Base-by-base conservation (phyloP, 371 early-diverging fungal genomes). In the Mortierella sp. region DNA sequence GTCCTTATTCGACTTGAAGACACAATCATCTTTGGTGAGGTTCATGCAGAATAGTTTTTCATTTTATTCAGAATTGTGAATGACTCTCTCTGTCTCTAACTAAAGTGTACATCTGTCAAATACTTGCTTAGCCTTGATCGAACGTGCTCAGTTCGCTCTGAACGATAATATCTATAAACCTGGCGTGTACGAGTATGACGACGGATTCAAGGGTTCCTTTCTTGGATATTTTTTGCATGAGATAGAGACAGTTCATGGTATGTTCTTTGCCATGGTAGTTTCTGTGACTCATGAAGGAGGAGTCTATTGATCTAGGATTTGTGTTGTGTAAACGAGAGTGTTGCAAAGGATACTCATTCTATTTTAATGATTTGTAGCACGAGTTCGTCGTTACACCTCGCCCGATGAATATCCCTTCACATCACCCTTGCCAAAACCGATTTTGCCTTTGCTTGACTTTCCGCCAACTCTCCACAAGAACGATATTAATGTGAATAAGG, bases 401-500 rank as follows among this genome's bases (percentile, higher is more conserved):
- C 98, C 98, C 15, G 99, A 98, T 85, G 98, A 98, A 74, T 97
- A 97, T 83, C 97, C 99, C 0, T 98, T 98, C 80, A 94, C 95
- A 8, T 69, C 74, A 32, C 88, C 90, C 22, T 88, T 97, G 5
- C 97, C 97, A 10, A 88, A 89, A 2, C 97, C 99, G 11, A 90
- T 97, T 64, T 88, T 98, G 9, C 95, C 97, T 16, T 84, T 91
- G 6, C 86, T 98, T 13, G 86, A 92, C 16, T 97, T 90, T 72
- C 95, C 96, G 6, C 76, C 83, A 47, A 87, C 94, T 28, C 87
- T 98, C 45, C 84, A 85, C 50, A 88, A 89, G 9, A 94, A 95
- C 83, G 75, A 87, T 58, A 92, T 98, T 85, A 97, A 97, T 84
- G 83, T 96, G 52, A 98, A 97, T 81, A 78, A 85, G 13, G 84